Evolutionary conservation across 257 asterid genomes (phyloP), one percentile per base, ranked within the genome.

Genomic region (Haberlea rhodopensis): DNA sequence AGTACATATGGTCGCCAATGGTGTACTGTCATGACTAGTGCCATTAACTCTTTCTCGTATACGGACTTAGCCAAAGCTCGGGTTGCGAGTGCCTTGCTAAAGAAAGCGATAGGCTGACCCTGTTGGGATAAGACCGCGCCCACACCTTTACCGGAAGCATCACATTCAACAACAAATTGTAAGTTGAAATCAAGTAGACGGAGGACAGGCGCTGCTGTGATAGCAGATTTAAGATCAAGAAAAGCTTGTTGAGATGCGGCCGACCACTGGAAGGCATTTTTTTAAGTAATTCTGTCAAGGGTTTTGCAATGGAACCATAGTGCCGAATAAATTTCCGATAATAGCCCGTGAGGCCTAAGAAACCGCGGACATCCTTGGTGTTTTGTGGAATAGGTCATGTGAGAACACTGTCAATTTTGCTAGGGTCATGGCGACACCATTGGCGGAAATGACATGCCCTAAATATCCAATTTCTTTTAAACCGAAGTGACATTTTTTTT

Each of bases 41-140:
- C 57, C 0, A 67, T 7, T 0, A 67, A 67, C 15, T 67, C 55
- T 6, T 57, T 67, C 11, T 57, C 29, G 57, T 55, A 67, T n/a
- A 2, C 29, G 11, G 3, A 53, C 52, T 1, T 27, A 4, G 1
- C 20, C 61, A 2, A 4, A 32, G 6, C 11, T 52, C 13, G 8
- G 24, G 1, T 0, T 1, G 26, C 45, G 2, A 62, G 4, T 1
- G 61, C 51, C 43, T 49, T 49, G 25, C 61, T 65, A 0, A 65
- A 5, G 21, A 2, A 53, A 2, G 69, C 15, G 0, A 32, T 53
- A 5, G 54, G 37, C 22, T 10, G 20, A 4, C n/a, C 27, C 13
- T 23, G 20, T 16, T 61, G 32, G 54, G 40, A 10, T 11, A n/a
- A n/a, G n/a, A n/a, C n/a, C n/a, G n/a, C n/a, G n/a, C n/a, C n/a